Evolutionary conservation across 2,329 filamentous ascomycete species (phyloP), one percentile per base, ranked within the genome.

Genomic region (Trichoderma sp.): DNA sequence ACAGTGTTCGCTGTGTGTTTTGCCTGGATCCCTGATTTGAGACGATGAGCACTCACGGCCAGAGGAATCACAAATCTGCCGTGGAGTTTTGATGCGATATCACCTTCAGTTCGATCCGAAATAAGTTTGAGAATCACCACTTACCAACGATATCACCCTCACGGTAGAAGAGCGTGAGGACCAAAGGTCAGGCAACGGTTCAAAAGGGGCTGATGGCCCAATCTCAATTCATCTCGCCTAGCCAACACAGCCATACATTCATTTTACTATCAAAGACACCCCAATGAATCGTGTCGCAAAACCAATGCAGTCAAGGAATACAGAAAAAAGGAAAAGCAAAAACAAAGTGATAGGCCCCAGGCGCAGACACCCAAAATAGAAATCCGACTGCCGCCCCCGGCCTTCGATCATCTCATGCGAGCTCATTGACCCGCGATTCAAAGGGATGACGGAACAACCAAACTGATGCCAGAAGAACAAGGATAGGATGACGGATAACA

Each of bases 191-290:
- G 9, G 34, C 12, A 39, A 39, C 14, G n/a, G 41, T 28, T 19
- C 26, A 26, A 45, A 6, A 62, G 48, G 39, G 50, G 51, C 48
- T 39, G 47, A 39, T 39, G 34, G 5, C 48, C 48, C 41, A 24
- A 34, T 47, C 41, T 15, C 39, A 24, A 21, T 43, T 63, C 60
- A 63, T 63, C 50, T 63, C 60, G 60, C 60, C 50, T 63, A 63
- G 21, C 41, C 60, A 55, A 47, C 48, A 54, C 41, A 21, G 60
- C 14, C 41, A 63, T 26, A 63, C 34, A 39, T 63, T 63, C 60
- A 54, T 47, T 47, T 63, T 55, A 63, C 50, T 55, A 55, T 47
- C 57, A 39, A 47, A 39, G 34, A 34, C 9, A 34, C 34, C 34
- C 34, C 34, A 43, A 51, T 41, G 45, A 19, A 34, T 39, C n/a